phyloP scores from a whole-genome alignment of 1,284 basidiomycete genomes.

The Vanrija sp. region DNA sequence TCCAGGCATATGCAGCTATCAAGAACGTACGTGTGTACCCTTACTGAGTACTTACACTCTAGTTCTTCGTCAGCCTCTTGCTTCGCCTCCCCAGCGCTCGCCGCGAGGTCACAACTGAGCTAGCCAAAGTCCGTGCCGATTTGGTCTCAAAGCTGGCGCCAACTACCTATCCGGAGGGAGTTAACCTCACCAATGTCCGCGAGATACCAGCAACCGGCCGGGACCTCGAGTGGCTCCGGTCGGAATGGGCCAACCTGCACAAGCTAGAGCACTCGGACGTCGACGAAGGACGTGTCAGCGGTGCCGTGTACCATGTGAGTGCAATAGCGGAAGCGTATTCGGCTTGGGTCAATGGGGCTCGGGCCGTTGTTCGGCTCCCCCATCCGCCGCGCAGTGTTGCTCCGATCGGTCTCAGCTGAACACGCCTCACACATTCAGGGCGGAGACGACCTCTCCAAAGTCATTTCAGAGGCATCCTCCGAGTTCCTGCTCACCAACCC shows the following conservation, averaged over 20 bases:
- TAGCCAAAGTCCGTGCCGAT: conserved; percentile 62
- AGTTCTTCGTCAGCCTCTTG: conserved; percentile 62
- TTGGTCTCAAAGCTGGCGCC: conserved; percentile 63
- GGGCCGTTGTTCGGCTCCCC: not conserved
- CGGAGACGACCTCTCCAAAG: conserved; percentile 66
- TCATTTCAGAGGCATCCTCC: conserved; percentile 49
- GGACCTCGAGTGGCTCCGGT: conserved; percentile 69
- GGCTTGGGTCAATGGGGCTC: no score
- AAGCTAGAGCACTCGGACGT: conserved; percentile 58
- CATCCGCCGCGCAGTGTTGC: not conserved
- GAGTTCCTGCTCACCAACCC: conserved; percentile 64
- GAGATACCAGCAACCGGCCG: conserved; percentile 66
- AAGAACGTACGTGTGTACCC: conserved; percentile 27
- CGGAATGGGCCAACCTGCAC: conserved; percentile 77
- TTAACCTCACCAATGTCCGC: conserved; percentile 53
- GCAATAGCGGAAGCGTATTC: not conserved
- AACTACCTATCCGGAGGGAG: conserved; percentile 55
- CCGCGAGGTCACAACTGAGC: conserved; percentile 64
- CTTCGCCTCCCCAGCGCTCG: conserved; percentile 66
- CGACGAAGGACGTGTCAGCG: conserved; percentile 69
- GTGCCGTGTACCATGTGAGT: conserved; percentile 76
- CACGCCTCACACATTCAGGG: conserved; percentile 58
- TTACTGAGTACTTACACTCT: not conserved
- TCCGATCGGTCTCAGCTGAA: conserved; percentile 5
- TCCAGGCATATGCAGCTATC: conserved; percentile 25